Conservation (phyloP, 257 asterid species). For the Nicotiana attenuata region DNA sequence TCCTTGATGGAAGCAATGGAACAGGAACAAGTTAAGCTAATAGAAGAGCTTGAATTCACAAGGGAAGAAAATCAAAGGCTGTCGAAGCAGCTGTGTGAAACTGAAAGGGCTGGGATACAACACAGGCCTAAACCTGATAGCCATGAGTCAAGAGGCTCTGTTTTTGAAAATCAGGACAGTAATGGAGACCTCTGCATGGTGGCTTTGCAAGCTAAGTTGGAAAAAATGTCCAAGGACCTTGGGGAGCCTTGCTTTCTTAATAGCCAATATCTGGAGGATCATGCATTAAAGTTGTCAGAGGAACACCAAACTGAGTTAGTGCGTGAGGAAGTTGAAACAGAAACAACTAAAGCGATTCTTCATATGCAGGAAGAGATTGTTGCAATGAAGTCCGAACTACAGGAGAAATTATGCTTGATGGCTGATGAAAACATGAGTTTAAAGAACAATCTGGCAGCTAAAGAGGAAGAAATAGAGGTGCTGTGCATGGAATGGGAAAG, state of each 20-base stretch:
- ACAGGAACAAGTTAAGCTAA: constrained; percentile 39
- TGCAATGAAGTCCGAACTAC: constrained; percentile 49
- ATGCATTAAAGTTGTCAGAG: constrained; percentile 27
- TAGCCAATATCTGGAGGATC: constrained; percentile 37
- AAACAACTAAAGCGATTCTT: constrained; percentile 56
- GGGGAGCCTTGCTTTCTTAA: constrained; percentile 38
- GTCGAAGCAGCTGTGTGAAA: constrained; percentile 24
- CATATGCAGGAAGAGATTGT: constrained; percentile 70
- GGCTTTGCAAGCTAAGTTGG: constrained; percentile 49
- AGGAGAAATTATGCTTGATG: constrained; percentile 44
- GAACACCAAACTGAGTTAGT: constrained; percentile 50
- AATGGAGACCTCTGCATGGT: constrained; percentile 22
- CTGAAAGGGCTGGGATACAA: constrained; percentile 19
- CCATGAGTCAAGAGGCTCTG: constrained; percentile 4
- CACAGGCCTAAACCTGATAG: constrained; percentile 10
- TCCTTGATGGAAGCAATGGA: constrained; percentile 45
- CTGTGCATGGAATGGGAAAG: constrained; percentile 74
- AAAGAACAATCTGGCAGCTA: constrained; percentile 45
- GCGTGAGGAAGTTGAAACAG: constrained; percentile 58
- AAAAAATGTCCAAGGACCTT: constrained; percentile 43
- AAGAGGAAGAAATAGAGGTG: constrained; percentile 52
- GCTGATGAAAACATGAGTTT: constrained; percentile 57
- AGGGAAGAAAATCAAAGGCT: constrained; percentile 40
- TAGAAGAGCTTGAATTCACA: constrained; percentile 38
- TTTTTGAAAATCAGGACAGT: constrained; percentile 21